Evolutionary conservation across 1,284 basidiomycete species (phyloP), one percentile per base, ranked within the genome.

Genomic region (Microbotryum silenes-acaulis): DNA sequence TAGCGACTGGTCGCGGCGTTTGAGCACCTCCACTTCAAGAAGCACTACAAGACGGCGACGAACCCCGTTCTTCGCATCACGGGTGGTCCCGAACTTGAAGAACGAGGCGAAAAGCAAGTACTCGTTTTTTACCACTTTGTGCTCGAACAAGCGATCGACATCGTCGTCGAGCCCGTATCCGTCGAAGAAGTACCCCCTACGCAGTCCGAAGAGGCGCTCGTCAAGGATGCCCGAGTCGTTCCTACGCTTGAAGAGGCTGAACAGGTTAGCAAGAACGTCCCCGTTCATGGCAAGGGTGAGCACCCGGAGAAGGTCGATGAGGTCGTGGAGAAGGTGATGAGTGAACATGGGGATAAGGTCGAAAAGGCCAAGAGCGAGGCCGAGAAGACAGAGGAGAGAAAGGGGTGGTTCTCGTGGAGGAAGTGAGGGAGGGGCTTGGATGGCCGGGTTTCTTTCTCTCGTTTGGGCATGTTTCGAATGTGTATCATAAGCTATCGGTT

Each of bases 91-190:
- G 67, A 69, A 16, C 59, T 69, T 49, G 65, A 67, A 23, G 63
- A 63, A 18, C 62, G 67, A 4, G 62, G 63, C 27, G 54, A 57
- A 8, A 18, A 59, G 44, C 53, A 56, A 42, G 54, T 53, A 59
- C 60, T 69, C 59, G 61, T 69, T 54, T 69, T 69, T 57, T 64
- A 69, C 57, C 67, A 65, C 1, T 65, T 69, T 60, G 25, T 47
- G 1, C 44, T 69, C 37, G 56, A 64, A 6, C 59, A 58, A 37
- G 45, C 60, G 14, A n/a, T 57, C 16, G 48, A 57, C 49, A 18
- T 50, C 42, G 46, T 18, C 5, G 54, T 67, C 51, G 61, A 46
- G 44, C 63, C 67, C 8, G n/a, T 67, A 16, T 42, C 54, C 1
- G 9, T 53, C 8, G 9, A 23, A 1, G 67, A 69, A 21, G 58